A percentile compares a stretch with the other conserved stretches of the same genome.
Conservation (phyloP, 306 rosid species). For the Hippophae rhamnoides region DNA sequence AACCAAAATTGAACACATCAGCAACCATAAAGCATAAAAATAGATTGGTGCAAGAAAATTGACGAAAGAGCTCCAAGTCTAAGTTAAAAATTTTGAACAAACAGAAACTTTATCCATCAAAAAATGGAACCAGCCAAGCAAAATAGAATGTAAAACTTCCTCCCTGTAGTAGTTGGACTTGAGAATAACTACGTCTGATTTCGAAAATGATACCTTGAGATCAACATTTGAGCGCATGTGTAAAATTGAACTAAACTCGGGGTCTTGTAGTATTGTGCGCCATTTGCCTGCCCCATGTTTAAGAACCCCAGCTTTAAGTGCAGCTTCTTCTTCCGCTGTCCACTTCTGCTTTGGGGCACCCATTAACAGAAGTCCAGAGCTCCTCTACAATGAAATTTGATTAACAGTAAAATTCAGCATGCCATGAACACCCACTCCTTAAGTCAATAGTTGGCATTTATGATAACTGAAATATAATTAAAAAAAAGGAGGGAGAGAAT, state of each 20-base stretch:
- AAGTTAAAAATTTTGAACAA: slow-evolving; percentile 13
- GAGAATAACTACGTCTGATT: background rate
- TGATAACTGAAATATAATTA: background rate
- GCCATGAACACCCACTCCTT: background rate
- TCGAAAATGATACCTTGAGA: slow-evolving; percentile 55
- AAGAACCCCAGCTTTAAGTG: slow-evolving; percentile 87
- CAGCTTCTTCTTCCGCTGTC: slow-evolving; percentile 95
- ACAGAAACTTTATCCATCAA: slow-evolving; percentile 10
- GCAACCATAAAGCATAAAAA: slow-evolving; percentile 14
- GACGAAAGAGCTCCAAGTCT: slow-evolving; percentile 4
- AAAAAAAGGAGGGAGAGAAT: too few species aligned
- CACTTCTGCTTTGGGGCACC: slow-evolving; percentile 99
- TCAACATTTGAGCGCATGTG: slow-evolving; percentile 83
- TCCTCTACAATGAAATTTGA: slow-evolving; percentile 15
- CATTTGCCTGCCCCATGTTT: slow-evolving; percentile 97
- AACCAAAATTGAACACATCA: slow-evolving; percentile 24
- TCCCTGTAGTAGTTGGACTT: slow-evolving; percentile 3
- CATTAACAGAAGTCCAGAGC: slow-evolving; percentile 39
- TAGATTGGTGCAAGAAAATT: slow-evolving; percentile 9
- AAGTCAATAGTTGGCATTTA: background rate
- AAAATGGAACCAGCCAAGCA: slow-evolving; percentile 11
- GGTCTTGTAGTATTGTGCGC: slow-evolving; percentile 90
- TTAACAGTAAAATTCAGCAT: slow-evolving; percentile 12
- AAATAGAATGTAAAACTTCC: slow-evolving; percentile 10
- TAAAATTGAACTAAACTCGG: slow-evolving; percentile 68